Evolutionary conservation across 805 yeast genomes (phyloP), one percentile per base, ranked within the genome.

Genomic region (Saturnispora kantuleensis): DNA sequence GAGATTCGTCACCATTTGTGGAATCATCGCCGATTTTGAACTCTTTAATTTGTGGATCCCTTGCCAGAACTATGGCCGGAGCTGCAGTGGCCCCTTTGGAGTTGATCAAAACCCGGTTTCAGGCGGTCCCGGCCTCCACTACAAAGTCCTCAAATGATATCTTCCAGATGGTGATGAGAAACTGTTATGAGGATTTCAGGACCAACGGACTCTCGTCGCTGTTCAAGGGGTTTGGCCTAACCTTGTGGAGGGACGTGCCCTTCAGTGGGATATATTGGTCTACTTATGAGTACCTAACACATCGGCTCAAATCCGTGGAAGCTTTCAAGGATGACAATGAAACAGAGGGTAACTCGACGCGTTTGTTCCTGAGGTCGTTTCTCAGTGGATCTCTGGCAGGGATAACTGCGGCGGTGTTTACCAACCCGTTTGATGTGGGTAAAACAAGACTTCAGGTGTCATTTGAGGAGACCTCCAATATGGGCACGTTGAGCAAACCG

Each of bases 371-470:
- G 2, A 73, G 78, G 41, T 77, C 87, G 30, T 89, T 90, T 56
- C 48, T 84, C 3, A 76, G 93, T 10, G 98, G 98, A 0, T 83
- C 90, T 0, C 50, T 83, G 0, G 79, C 95, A 4, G 98, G 98
- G 1, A 62, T 83, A 0, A 64, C 84, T 4, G 96, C 97, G 0
- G 96, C 97, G 0, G 53, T 90, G 2, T 66, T 74, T 35, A 93
- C 98, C 1, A 88, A 94, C 46, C 97, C 98, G 1, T 93, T 93
- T 56, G 98, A 93, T 60, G 98, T 93, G 9, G 97, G 97, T 4
- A 93, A 93, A 57, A 93, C 98, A 5, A 71, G 97, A 55, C 67
- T 86, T 48, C 98, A 93, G 62, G 73, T 85, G 4, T 66, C 73
- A n/a, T 60, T 65, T 52, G 73, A 60, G 50, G 64, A 54, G 34